Base-by-base conservation (phyloP, 805 yeast genomes). In the Tetrapisispora namnaoensis region DNA sequence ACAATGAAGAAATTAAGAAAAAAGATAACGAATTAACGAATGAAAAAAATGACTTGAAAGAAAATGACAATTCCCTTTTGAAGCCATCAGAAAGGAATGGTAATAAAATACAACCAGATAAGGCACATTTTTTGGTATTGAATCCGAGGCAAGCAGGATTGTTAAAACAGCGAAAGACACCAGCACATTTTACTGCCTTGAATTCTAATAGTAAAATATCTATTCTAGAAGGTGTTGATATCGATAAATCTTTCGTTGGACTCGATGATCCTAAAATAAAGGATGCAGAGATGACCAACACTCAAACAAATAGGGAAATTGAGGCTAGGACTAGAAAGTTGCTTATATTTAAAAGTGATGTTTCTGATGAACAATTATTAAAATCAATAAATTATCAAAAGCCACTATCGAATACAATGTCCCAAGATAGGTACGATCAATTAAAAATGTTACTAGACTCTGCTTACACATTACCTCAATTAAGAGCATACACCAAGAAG, bases 201-300 rank as follows among this genome's bases (percentile, higher is more conserved):
- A 39, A 36, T 14, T 36, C 34, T 20, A 46, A 44, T 42, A 48
- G 43, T 9, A 54, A 45, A 39, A 46, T 60, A 6, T 59, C 64
- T 1, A 54, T 58, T n/a, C 49, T 63, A 27, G 63, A 62, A 39
- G 67, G 67, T 35, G 54, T 63, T 9, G 65, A 61, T 18, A 50
- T 45, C 11, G 53, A 49, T 39, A 37, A 17, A 27, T 30, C 32
- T 11, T 37, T 24, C 20, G 20, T 16, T 6, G 9, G 10, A 1
- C 11, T 9, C 4, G 20, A 28, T 21, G 18, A 45, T 28, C n/a
- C 17, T 14, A 6, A 8, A 21, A 21, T 14, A 37, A 6, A 13
- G 3, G 27, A 44, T 17, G 18, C 7, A 6, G n/a, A 9, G 32
- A 11, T 7, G 6, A 17, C 21, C 39, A 14, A 38, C 17, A 42